Base-by-base conservation (phyloP, 202 grass and related monocot species). In the Carex arenaria region DNA sequence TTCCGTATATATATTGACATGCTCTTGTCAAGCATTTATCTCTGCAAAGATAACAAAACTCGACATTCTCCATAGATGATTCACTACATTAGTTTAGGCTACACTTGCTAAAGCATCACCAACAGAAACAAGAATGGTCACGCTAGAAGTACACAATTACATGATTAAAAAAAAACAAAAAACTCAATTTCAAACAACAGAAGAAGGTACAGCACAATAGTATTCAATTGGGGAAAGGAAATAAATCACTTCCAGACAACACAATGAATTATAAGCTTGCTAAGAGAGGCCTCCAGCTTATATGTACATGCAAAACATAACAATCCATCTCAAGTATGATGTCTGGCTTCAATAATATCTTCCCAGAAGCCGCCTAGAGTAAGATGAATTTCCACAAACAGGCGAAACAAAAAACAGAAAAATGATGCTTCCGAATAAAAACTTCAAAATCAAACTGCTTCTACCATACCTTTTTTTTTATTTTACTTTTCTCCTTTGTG, bases 341-440 rank as follows among this genome's bases (percentile, higher is more conserved):
- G 73, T 9, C 73, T 34, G 52, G 52, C 73, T 75, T 75, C 23
- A 36, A 77, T 52, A 69, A 43, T 19, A 17, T 19, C 36, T 69
- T 69, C 13, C 36, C 66, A 42, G 15, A 77, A 77, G 73, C 28
- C 1, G 28, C 52, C 73, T 59, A 38, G 56, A 59, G 14, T 19
- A 77, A 77, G 52, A 59, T 78, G 8, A 78, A 78, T 78, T 78
- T 78, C 31, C 18, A 78, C 73, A 59, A 76, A 59, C 73, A 28
- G 3, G 51, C 53, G 59, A 78, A 78, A 19, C 28, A 52, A 55
- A 32, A 53, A 53, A 78, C 53, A 78, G 53, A 60, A 78, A 78
- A 78, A 54, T 60, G 53, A 59, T 40, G 73, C 30, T 78, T 60
- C 53, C 1, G 3, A 31, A 78, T 20, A 38, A 78, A 57, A 5